phyloP scores from a whole-genome alignment of 2,329 filamentous ascomycete species.

The Colletotrichum endophyticum region DNA sequence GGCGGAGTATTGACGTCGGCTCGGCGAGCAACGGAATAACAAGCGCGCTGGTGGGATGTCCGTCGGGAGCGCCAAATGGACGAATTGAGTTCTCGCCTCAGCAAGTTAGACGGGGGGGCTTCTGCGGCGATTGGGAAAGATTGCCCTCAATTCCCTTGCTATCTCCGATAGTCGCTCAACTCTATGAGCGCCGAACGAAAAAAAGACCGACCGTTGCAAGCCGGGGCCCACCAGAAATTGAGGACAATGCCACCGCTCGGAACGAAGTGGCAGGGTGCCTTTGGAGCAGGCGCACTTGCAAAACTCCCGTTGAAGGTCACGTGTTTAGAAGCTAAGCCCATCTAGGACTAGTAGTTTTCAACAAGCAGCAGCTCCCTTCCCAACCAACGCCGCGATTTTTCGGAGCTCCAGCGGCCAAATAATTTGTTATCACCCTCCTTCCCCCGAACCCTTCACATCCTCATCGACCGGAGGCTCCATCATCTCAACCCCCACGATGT shows the following conservation, averaged over 20 bases:
- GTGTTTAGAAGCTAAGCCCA: conserved; percentile 28
- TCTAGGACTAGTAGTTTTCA: conserved; percentile 37
- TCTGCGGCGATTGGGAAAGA: not conserved
- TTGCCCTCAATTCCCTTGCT: not conserved
- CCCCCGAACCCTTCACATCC: conserved; percentile 31
- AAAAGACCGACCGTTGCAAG: conserved; percentile 13
- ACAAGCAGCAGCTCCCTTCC: conserved; percentile 37
- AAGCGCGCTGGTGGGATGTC: not conserved
- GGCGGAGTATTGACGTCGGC: not conserved
- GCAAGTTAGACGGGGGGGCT: not conserved
- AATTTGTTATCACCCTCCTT: conserved; percentile 31
- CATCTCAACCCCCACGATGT: conserved; percentile 55
- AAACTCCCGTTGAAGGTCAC: conserved; percentile 28
- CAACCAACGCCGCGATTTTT: conserved; percentile 48
- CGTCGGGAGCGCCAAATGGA: not conserved
- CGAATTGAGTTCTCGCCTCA: not conserved
- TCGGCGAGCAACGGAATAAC: not conserved
- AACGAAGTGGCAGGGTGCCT: not conserved
- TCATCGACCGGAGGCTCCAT: conserved; percentile 36
- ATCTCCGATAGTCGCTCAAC: conserved; percentile 13
- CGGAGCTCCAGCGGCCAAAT: conserved; percentile 40
- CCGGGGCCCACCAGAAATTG: conserved; percentile 5
- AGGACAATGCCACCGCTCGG: not conserved
- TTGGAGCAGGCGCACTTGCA: not conserved
- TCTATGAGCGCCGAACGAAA: not conserved